Evolutionary conservation across 352 stramenopile genomes (phyloP).

Genomic region (Phytophthora megakarya): DNA sequence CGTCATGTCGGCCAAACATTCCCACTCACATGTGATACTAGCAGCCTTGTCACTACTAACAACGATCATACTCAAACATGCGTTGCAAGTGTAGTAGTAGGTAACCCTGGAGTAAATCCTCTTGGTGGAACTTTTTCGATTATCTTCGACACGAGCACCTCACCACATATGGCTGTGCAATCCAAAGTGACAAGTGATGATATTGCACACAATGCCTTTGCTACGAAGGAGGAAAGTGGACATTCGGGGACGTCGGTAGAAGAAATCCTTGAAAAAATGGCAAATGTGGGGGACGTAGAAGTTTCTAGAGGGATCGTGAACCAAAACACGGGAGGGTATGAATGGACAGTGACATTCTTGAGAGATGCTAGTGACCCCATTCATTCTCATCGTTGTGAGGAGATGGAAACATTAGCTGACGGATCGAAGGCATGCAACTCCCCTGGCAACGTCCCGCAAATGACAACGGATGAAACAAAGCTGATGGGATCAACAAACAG

Average conservation of each 20-base stretch:
- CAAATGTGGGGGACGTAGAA: conserved; percentile 93
- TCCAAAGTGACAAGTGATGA: conserved; percentile 64
- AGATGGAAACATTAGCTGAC: conserved; percentile 55
- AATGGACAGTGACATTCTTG: conserved; percentile 95
- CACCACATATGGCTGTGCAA: conserved; percentile 74
- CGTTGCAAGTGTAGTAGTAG: conserved; percentile 27
- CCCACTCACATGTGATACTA: conserved; percentile 53
- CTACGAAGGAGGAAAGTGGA: conserved; percentile 84
- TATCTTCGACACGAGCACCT: conserved; percentile 78
- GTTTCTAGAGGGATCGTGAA: conserved; percentile 91
- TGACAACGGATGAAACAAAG: conserved; percentile 36
- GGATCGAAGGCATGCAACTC: conserved; percentile 88
- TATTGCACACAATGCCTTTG: conserved; percentile 94
- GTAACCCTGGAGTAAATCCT: conserved; percentile 62
- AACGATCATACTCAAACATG: conserved; percentile 61
- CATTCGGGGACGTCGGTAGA: conserved; percentile 94
- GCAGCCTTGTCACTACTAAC: conserved; percentile 60
- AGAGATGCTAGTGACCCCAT: conserved; percentile 67
- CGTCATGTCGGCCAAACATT: conserved; percentile 94
- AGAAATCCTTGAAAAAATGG: conserved; percentile 94
- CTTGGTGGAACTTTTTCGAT: conserved; percentile 93
- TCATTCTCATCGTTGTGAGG: conserved; percentile 47
- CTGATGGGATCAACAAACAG: conserved; percentile 43
- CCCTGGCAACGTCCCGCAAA: conserved; percentile 91
- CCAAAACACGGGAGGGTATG: conserved; percentile 89